Evolutionary conservation across 1,139 yeast species (phyloP).

Genomic region (Hyphopichia burtonii): DNA sequence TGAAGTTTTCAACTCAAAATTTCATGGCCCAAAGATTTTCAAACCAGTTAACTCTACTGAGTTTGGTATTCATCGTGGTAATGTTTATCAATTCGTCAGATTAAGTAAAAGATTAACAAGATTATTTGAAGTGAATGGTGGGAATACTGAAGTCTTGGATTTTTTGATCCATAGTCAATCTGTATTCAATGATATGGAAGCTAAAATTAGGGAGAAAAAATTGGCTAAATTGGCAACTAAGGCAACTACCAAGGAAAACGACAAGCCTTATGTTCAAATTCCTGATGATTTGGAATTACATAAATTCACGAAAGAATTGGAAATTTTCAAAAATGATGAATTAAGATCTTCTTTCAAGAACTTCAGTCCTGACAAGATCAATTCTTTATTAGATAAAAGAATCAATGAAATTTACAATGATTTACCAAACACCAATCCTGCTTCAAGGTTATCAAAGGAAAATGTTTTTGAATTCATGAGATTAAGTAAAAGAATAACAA

Average conservation of each 20-base stretch:
- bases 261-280: slow-evolving; percentile 15
- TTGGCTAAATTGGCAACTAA: not conserved
- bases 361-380: slow-evolving; percentile 5
- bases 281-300: slow-evolving; percentile 24
- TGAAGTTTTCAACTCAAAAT: slow-evolving; percentile 8
- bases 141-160: slow-evolving; percentile 34
- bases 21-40: not conserved
- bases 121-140: slow-evolving; percentile 29
- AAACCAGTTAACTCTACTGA: slow-evolving; percentile 1
- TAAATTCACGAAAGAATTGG: slow-evolving; percentile 13
- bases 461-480: slow-evolving; percentile 11
- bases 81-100: slow-evolving; percentile 19
- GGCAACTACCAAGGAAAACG: not conserved
- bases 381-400: slow-evolving; percentile 3
- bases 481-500: slow-evolving; percentile 13
- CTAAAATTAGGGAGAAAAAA: slow-evolving; percentile 11
- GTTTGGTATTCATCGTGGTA: slow-evolving; percentile 8
- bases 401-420: slow-evolving; percentile 5
- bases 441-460: slow-evolving; percentile 15
- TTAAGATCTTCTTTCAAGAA: slow-evolving; percentile 6
- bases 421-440: slow-evolving; percentile 10
- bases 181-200: slow-evolving; percentile 24
- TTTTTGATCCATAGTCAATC: slow-evolving; percentile 25
- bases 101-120: slow-evolving; percentile 18
- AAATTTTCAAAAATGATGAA: slow-evolving; percentile 7